These are phyloP conservation scores for Toxicodendron radicans DNA, from an alignment of 345 rosid genomes.

Conservation along the genomic window DNA sequence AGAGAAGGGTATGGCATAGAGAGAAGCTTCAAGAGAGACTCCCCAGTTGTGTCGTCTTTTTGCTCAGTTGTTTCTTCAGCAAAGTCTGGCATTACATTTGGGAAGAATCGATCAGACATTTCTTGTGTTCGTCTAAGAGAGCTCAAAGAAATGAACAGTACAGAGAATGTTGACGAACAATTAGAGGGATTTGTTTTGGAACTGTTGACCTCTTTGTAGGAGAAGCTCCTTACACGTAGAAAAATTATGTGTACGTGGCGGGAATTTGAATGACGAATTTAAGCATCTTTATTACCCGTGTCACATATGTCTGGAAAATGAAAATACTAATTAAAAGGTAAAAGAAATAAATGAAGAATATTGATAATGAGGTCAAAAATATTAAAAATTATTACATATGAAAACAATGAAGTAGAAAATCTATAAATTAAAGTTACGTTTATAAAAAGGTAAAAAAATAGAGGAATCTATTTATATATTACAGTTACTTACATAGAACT, in stretches of 20 bases:
- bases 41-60: conserved; percentile 22
- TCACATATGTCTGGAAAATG: background rate
- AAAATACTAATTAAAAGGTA: background rate
- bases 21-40: conserved; percentile 60
- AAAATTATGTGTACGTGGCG: background rate
- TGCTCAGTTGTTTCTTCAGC: conserved; percentile 34
- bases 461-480: too few species aligned
- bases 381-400: too few species aligned
- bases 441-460: too few species aligned
- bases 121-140: background rate
- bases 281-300: too few species aligned
- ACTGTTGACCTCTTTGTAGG: background rate
- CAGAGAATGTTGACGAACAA: background rate
- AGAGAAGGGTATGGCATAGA: conserved; percentile 59
- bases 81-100: conserved; percentile 56
- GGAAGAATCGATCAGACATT: conserved; percentile 75
- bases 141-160: background rate
- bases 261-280: background rate
- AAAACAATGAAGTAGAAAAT: too few species aligned
- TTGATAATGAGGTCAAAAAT: too few species aligned
- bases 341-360: too few species aligned
- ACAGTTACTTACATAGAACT: too few species aligned
- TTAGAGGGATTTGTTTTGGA: background rate
- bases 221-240: background rate
- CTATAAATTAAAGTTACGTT: too few species aligned